These are phyloP conservation scores for Citrullus colocynthis DNA, from an alignment of 306 rosid species.

Conservation along the genomic window DNA sequence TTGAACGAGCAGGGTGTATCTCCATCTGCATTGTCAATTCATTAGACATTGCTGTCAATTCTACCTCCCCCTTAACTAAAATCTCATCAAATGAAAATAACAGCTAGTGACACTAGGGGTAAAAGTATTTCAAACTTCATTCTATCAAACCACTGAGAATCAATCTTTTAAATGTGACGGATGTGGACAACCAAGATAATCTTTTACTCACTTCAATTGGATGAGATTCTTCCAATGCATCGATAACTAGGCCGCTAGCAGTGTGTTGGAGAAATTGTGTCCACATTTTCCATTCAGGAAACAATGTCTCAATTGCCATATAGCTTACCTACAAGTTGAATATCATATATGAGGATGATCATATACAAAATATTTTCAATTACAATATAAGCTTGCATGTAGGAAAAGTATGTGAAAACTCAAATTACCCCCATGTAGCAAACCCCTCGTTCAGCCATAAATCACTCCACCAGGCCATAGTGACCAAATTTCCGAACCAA, in stretches of 20 bases:
- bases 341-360: neutral
- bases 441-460: constrained; percentile 71
- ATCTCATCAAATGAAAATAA: neutral
- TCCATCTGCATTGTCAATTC: constrained; percentile 31
- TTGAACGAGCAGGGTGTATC: constrained; percentile 37
- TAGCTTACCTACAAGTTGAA: constrained; percentile 38
- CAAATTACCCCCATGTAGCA: constrained; percentile 55
- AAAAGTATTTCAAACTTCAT: neutral
- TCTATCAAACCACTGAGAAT: neutral
- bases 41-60: neutral
- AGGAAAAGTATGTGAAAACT: neutral
- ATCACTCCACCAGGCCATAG: constrained; percentile 72
- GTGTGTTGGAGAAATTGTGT: constrained; percentile 31
- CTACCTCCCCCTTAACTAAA: neutral
- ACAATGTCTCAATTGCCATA: constrained; percentile 42
- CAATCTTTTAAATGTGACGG: neutral
- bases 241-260: constrained; percentile 33
- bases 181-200: neutral
- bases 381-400: neutral
- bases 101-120: neutral
- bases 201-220: constrained; percentile 38
- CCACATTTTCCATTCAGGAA: constrained; percentile 64
- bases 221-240: constrained; percentile 46
- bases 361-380: neutral
- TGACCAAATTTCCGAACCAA: constrained; percentile 73